Base-by-base conservation (phyloP, 352 stramenopile genomes). In the Pythium folliculosum region DNA sequence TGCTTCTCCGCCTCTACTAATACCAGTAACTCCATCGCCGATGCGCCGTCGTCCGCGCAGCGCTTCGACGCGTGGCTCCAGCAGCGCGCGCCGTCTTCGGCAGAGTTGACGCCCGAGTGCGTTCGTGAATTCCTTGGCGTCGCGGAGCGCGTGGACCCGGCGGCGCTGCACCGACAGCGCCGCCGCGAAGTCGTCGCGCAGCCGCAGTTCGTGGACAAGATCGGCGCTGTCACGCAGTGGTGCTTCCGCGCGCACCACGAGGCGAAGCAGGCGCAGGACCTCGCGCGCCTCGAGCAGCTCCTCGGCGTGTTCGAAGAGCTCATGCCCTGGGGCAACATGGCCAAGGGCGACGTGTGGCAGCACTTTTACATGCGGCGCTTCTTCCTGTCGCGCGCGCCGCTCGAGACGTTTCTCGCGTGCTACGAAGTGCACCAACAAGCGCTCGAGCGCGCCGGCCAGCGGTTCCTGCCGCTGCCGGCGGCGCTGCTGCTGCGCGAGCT, bases 311-410 rank as follows among this genome's bases (percentile, higher is more conserved):
- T 60, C 37, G 30, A 54, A 9, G 65, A 65, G 50, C 71, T 90
- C 30, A 68, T 73, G 63, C 76, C 77, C 7, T 82, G 81, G 73
- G 73, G 71, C 37, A 90, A 90, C 61, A 84, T 84, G 70, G 70
- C 73, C 32, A 57, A 63, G 44, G 60, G 69, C 54, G 56, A 69
- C 50, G 57, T 82, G 53, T 90, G 82, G 82, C 71, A 75, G 17
- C 77, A 81, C 50, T 90, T 86, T 65, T 89, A 82, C 66, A 75
- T 80, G 38, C 78, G 82, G 22, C 80, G 86, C 57, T 90, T 90
- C 59, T 85, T 89, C 50, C 65, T 90, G 5, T 82, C 78, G 0
- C 58, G 63, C 10, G 77, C 80, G 43, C 80, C 80, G 12, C 57
- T 89, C 30, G 53, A 51, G 25, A 63, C 75, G n/a, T 89, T 86